These are phyloP conservation scores for Haplosporangium sp. DNA, from an alignment of 371 early-diverging fungal genomes.

Conservation along the genomic window DNA sequence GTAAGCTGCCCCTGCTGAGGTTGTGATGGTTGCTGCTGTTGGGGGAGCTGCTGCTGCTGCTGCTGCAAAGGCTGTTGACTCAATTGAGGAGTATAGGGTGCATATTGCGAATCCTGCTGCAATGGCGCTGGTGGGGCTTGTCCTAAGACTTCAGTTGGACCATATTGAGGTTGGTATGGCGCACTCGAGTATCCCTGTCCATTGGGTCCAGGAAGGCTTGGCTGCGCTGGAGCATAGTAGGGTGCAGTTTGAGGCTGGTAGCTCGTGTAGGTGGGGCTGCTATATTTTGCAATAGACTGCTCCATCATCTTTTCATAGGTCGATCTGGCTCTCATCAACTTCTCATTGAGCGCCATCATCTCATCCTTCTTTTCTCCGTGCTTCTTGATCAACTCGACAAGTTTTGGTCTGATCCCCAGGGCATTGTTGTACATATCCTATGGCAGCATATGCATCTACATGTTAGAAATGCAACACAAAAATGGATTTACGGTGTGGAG, in stretches of 20 bases:
- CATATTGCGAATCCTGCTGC: slow-evolving; percentile 33
- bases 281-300: slow-evolving; percentile 53
- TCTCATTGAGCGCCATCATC: slow-evolving; percentile 43
- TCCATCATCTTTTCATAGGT: slow-evolving; percentile 56
- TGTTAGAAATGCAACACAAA: background rate
- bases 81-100: slow-evolving; percentile 34
- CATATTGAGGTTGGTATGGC: slow-evolving; percentile 28
- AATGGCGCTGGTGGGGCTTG: slow-evolving; percentile 15
- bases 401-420: slow-evolving; percentile 42
- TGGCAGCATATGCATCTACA: no score
- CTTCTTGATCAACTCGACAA: slow-evolving; percentile 51
- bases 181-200: slow-evolving; percentile 25
- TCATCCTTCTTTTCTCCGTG: slow-evolving; percentile 55
- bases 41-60: slow-evolving; percentile 11
- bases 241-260: slow-evolving; percentile 23
- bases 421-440: slow-evolving; percentile 52
- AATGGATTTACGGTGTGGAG: no score
- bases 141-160: slow-evolving; percentile 14
- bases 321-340: slow-evolving; percentile 38
- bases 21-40: slow-evolving; percentile 16
- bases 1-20: slow-evolving; percentile 19
- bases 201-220: slow-evolving; percentile 11
- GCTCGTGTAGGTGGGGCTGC: slow-evolving; percentile 22
- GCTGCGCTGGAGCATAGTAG: slow-evolving; percentile 19
- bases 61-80: slow-evolving; percentile 18